Evolutionary conservation across 495 filamentous ascomycete species (phyloP).

Genomic region (Penicillium canariense): DNA sequence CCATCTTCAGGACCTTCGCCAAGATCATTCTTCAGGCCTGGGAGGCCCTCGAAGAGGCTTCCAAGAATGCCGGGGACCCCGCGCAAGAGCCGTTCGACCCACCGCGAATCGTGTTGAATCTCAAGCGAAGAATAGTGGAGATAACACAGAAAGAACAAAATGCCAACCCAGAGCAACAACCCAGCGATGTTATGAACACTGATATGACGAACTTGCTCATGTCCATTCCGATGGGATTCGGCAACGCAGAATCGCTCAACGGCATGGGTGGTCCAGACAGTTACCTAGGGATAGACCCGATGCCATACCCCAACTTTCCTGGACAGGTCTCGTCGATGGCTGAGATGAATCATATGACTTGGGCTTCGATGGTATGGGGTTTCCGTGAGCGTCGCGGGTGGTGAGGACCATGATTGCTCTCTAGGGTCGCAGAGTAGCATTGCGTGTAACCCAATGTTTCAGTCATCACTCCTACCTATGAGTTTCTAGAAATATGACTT

Average conservation of each 20-base stretch:
- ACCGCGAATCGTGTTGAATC: conserved; percentile 41
- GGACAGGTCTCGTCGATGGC: background rate
- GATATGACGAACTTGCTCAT: background rate
- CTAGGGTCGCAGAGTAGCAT: too few relatives aligned
- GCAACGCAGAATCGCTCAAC: background rate
- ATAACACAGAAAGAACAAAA: conserved; percentile 18
- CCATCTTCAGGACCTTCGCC: conserved; percentile 43
- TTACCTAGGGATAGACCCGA: background rate
- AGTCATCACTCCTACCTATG: too few relatives aligned
- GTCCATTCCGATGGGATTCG: background rate
- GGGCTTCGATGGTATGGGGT: background rate
- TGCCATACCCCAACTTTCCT: background rate
- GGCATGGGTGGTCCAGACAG: background rate
- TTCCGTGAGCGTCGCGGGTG: background rate
- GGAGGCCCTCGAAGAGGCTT: conserved; percentile 32
- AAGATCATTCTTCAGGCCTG: conserved; percentile 48
- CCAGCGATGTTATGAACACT: background rate
- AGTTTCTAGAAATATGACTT: too few relatives aligned
- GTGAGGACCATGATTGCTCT: background rate
- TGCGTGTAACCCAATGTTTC: too few relatives aligned
- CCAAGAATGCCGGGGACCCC: conserved; percentile 8
- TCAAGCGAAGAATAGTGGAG: conserved; percentile 22
- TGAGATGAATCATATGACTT: background rate
- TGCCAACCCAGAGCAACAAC: background rate
- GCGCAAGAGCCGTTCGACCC: conserved; percentile 15